Evolutionary conservation across 257 asterid genomes (phyloP).

Genomic region (Penstemon newberryi): DNA sequence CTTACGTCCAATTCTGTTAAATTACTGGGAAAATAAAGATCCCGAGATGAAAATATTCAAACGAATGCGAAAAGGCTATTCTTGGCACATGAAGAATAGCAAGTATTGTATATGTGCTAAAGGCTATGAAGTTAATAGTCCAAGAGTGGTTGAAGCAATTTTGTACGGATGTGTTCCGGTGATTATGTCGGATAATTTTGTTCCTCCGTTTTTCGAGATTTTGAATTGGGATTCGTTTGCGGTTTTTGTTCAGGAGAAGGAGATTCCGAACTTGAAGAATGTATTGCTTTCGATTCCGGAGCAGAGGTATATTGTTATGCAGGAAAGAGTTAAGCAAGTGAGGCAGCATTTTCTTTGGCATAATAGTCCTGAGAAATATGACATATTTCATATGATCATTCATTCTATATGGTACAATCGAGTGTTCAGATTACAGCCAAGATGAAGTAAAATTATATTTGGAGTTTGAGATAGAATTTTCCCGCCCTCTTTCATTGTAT

Average conservation of each 20-base stretch:
- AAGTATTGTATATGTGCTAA: conserved; percentile 52
- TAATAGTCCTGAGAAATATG: conserved; percentile 38
- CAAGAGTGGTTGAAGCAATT: conserved; percentile 49
- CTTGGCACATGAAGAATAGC: conserved; percentile 49
- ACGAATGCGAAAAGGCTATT: conserved; percentile 29
- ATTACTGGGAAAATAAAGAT: conserved; percentile 47
- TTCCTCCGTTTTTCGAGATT: conserved; percentile 47
- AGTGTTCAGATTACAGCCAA: conserved; percentile 15
- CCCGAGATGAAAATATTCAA: conserved; percentile 47
- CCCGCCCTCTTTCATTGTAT: too few species aligned
- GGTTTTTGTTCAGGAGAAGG: conserved; percentile 43
- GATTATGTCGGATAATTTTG: conserved; percentile 44
- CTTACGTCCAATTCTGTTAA: conserved; percentile 34
- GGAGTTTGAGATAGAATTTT: too few species aligned
- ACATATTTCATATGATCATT: conserved; percentile 48
- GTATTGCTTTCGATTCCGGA: conserved; percentile 36
- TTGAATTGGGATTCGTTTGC: conserved; percentile 47
- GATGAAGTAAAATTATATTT: conserved; percentile 25
- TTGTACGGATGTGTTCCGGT: conserved; percentile 43
- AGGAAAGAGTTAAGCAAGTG: conserved; percentile 36
- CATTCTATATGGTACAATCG: conserved; percentile 38
- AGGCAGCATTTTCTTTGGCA: conserved; percentile 46
- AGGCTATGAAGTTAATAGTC: conserved; percentile 52
- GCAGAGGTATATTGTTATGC: conserved; percentile 34
- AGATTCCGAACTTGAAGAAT: conserved; percentile 38